Evolutionary conservation across 805 yeast species (phyloP), one percentile per base, ranked within the genome.

Genomic region (Nakazawaea molendinolei): DNA sequence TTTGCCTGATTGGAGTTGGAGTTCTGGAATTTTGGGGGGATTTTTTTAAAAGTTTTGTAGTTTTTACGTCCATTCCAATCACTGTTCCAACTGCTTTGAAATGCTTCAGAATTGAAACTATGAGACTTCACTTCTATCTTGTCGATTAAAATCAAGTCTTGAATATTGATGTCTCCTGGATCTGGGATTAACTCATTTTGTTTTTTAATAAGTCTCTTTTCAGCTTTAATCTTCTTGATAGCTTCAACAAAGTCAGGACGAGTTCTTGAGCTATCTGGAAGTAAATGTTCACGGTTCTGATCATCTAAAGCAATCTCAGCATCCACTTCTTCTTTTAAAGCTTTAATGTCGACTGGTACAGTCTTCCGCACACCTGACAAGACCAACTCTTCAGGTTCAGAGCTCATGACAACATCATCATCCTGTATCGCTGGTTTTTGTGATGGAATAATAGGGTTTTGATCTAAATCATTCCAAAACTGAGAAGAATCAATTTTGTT

Each of bases 31-130:
- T 28, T 32, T 8, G 41, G 28, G n/a, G 17, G 13, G 8, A 33
- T 30, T 33, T 38, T 38, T 6, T 24, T 10, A 25, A 38, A 38
- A 23, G 14, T 33, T 16, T 38, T 38, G 28, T 20, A 38, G 14
- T 38, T 38, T 17, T 38, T 38, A 17, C 41, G 37, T 1, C 34
- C 34, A 33, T 33, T 33, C 41, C 41, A 38, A 26, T 21, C 14
- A 8, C 26, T 18, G 16, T 38, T 28, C 41, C 41, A 37, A 8
- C n/a, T 16, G 5, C 19, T 5, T 18, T 6, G 10, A 5, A 8
- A 8, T 5, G 13, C 30, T 10, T 8, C 5, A 12, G 23, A 22
- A 12, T 22, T 28, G 17, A 17, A 16, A 10, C 18, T 8, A 12
- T 29, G 24, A 7, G 23, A 5, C 3, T 21, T n/a, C 6, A 37